These are phyloP conservation scores for Starmerella geochares DNA, from an alignment of 805 yeast genomes.

Conservation along the genomic window DNA sequence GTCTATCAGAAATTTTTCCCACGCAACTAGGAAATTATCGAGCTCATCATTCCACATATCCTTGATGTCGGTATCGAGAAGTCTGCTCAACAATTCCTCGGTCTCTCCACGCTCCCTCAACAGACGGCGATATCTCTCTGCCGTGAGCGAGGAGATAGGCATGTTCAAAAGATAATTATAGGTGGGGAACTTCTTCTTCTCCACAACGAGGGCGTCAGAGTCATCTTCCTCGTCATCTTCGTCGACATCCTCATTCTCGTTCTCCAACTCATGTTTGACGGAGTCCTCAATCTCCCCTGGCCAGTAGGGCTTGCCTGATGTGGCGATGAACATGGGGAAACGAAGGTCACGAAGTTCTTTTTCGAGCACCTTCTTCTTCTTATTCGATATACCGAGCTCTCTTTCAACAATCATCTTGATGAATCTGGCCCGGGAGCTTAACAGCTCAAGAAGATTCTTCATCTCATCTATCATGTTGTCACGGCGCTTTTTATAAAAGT, in stretches of 20 bases:
- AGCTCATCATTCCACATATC: conserved; percentile 83
- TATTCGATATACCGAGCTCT: conserved; percentile 60
- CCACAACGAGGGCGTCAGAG: conserved; percentile 11
- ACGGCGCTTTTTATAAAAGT: conserved; percentile 82
- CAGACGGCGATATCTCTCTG: conserved; percentile 74
- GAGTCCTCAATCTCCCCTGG: conserved; percentile 30
- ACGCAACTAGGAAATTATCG: conserved; percentile 56
- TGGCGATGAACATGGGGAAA: conserved; percentile 59
- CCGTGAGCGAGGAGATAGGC: conserved; percentile 89
- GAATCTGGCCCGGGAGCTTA: conserved; percentile 79
- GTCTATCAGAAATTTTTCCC: conserved; percentile 55
- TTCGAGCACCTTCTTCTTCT: conserved; percentile 54
- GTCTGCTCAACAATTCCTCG: conserved; percentile 55
- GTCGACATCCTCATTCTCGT: conserved; percentile 26
- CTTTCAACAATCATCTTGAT: conserved; percentile 79
- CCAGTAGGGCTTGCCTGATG: conserved; percentile 53
- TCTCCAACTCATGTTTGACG: conserved; percentile 32
- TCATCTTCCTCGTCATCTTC: conserved; percentile 37
- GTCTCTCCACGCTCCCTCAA: conserved; percentile 61
- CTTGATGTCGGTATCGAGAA: conserved; percentile 63
- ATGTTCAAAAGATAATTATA: conserved; percentile 85
- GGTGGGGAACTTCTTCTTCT: conserved; percentile 39
- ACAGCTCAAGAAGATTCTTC: conserved; percentile 62
- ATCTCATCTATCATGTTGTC: conserved; percentile 61
- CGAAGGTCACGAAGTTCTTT: conserved; percentile 50